phyloP scores from a whole-genome alignment of 2,329 filamentous ascomycete species.

The Pestalotiopsis sp. region DNA sequence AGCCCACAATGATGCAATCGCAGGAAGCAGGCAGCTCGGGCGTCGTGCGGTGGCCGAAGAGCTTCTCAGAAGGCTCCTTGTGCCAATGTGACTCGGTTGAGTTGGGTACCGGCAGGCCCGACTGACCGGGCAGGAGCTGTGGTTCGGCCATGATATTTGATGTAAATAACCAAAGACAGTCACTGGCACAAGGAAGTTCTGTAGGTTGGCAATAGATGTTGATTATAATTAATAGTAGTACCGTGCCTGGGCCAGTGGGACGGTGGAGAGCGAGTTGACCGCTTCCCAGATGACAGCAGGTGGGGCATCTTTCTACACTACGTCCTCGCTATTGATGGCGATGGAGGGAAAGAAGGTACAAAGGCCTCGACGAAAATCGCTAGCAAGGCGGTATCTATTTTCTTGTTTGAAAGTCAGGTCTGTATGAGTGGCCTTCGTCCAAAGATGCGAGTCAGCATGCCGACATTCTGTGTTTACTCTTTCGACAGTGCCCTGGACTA shows the following conservation, averaged over 20 bases:
- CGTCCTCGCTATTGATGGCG: not conserved
- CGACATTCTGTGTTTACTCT: too few species aligned
- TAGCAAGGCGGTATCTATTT: not conserved
- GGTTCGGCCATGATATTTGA: not conserved
- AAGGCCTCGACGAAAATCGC: not conserved
- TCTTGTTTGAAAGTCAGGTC: too few species aligned
- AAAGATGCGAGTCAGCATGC: too few species aligned
- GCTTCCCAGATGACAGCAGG: conserved; percentile 3
- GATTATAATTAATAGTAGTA: not conserved
- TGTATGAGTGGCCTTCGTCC: too few species aligned
- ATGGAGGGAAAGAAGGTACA: not conserved
- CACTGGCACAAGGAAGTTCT: not conserved
- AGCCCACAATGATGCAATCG: conserved; percentile 74
- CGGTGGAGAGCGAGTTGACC: not conserved
- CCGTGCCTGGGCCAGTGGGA: not conserved
- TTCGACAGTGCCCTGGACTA: too few species aligned
- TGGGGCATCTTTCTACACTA: not conserved
- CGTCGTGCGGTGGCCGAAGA: conserved; percentile 72
- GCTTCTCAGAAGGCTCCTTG: conserved; percentile 62
- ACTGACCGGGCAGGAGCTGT: conserved; percentile 32
- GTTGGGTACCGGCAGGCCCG: conserved; percentile 61
- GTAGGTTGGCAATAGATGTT: not conserved
- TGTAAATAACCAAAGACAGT: not conserved
- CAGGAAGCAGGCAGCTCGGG: conserved; percentile 60
- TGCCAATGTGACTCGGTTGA: conserved; percentile 77